Evolutionary conservation across 768 basidiomycete species (phyloP).

Genomic region (Gymnopilus dilepis): DNA sequence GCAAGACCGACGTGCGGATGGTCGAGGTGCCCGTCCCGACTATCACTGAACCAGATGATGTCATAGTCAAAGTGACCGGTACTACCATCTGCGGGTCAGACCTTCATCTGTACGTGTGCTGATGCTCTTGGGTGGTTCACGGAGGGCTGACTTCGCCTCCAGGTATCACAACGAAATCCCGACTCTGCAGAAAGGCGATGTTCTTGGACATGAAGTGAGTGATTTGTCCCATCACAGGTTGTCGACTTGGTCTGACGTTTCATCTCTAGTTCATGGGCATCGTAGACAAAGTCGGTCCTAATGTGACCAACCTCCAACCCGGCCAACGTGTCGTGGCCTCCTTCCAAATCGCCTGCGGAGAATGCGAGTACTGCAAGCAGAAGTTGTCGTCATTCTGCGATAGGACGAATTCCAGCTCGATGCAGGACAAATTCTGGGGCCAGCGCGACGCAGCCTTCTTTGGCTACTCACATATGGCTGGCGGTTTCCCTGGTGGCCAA

Average conservation of each 20-base stretch:
- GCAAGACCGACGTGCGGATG: slow-evolving; percentile 51
- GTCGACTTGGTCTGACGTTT: background rate
- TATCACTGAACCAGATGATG: slow-evolving; percentile 75
- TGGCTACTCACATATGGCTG: slow-evolving; percentile 73
- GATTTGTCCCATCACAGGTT: background rate
- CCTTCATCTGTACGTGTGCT: slow-evolving; percentile 50
- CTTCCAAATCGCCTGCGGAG: slow-evolving; percentile 80
- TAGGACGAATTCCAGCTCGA: slow-evolving; percentile 67
- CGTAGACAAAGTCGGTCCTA: slow-evolving; percentile 68
- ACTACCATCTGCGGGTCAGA: slow-evolving; percentile 77
- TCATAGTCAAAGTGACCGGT: slow-evolving; percentile 77
- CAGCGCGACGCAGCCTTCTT: slow-evolving; percentile 74
- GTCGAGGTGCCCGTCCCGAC: slow-evolving; percentile 50
- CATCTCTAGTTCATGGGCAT: slow-evolving; percentile 63
- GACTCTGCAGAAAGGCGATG: slow-evolving; percentile 72
- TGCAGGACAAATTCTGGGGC: slow-evolving; percentile 66
- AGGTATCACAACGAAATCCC: slow-evolving; percentile 72
- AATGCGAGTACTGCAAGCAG: slow-evolving; percentile 74
- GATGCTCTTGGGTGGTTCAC: background rate
- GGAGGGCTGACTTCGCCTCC: too few relatives aligned
- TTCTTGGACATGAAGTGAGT: slow-evolving; percentile 70
- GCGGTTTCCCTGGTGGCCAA: slow-evolving; percentile 77
- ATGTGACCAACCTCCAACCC: slow-evolving; percentile 59
- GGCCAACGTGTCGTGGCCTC: slow-evolving; percentile 81
- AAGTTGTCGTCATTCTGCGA: slow-evolving; percentile 78